These are phyloP conservation scores for Scheffersomyces coipomensis DNA, from an alignment of 805 yeast genomes.

Conservation along the genomic window DNA sequence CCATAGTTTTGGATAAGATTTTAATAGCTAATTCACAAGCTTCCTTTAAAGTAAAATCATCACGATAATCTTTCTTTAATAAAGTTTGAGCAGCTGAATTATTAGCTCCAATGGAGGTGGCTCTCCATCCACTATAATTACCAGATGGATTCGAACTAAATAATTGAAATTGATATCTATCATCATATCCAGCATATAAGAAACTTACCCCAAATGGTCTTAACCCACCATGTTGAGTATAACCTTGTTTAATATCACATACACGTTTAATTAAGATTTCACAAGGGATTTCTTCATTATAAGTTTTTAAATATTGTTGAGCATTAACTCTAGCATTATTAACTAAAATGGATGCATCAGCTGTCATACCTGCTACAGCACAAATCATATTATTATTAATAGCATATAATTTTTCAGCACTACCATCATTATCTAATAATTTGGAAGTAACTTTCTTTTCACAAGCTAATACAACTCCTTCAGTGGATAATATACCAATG, in stretches of 20 bases:
- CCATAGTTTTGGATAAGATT: conserved; percentile 92
- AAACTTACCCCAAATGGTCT: conserved; percentile 98
- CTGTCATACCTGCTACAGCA: conserved; percentile 97
- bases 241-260: conserved; percentile 95
- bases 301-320: conserved; percentile 80
- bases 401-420: conserved; percentile 88
- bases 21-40: conserved; percentile 88
- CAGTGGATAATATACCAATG: conserved; percentile 70
- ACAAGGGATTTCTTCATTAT: conserved; percentile 92
- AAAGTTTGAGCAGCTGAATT: conserved; percentile 94
- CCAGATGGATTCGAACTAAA: conserved; percentile 97
- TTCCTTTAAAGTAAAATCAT: conserved; percentile 66
- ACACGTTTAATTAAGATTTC: conserved; percentile 83
- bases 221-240: conserved; percentile 97
- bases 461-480: conserved; percentile 94
- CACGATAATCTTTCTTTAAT: conserved; percentile 91
- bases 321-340: conserved; percentile 83
- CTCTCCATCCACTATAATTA: conserved; percentile 97
- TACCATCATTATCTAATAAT: conserved; percentile 87
- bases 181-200: conserved; percentile 94
- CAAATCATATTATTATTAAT: conserved; percentile 81
- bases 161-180: conserved; percentile 83
- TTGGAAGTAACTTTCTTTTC: conserved; percentile 94
- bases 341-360: conserved; percentile 91
- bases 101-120: conserved; percentile 95